Base-by-base conservation (phyloP, 805 yeast species). In the Sugiyamaella americana region DNA sequence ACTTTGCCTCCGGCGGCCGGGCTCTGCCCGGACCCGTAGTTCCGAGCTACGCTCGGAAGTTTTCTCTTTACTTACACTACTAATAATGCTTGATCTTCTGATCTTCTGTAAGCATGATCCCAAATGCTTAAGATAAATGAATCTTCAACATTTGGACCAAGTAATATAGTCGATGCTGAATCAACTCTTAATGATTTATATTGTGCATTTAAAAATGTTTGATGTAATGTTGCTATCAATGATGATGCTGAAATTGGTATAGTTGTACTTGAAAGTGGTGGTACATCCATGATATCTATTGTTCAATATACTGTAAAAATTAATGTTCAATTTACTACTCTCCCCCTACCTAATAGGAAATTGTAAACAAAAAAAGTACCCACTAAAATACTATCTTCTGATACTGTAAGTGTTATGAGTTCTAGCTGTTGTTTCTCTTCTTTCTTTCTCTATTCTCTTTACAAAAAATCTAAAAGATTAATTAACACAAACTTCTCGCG, bases 21-120 rank as follows among this genome's bases (percentile, higher is more conserved):
- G 32, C 32, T 26, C 32, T 26, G 32, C 32, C 32, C 32, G 32
- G 13, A 8, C 32, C 32, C 32, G 32, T 26, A 13, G 32, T 13
- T 26, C 32, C 32, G 8, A 8, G 32, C 32, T 26, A 8, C 32
- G 32, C 32, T 26, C 32, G 17, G 13, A 43, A 20, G 32, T 24
- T 16, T 18, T n/a, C 13, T 13, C 21, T 19, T 6, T 5, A 50
- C 59, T 47, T 49, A 55, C 51, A 57, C 48, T 10, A 69, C 50
- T 21, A 68, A 51, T 6, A 68, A 47, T 19, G 69, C 58, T 54
- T 68, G 72, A 44, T 68, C 71, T 51, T 68, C 73, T 5, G 63
- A 58, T 16, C 71, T 61, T 37, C 61, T 56, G 41, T 58, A 57
- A 3, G 72, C 70, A 46, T 68, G 73, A 36, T 60, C 64, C 69